These are phyloP conservation scores for Macrolepiota albuminosa DNA, from an alignment of 768 basidiomycete species.

Conservation along the genomic window DNA sequence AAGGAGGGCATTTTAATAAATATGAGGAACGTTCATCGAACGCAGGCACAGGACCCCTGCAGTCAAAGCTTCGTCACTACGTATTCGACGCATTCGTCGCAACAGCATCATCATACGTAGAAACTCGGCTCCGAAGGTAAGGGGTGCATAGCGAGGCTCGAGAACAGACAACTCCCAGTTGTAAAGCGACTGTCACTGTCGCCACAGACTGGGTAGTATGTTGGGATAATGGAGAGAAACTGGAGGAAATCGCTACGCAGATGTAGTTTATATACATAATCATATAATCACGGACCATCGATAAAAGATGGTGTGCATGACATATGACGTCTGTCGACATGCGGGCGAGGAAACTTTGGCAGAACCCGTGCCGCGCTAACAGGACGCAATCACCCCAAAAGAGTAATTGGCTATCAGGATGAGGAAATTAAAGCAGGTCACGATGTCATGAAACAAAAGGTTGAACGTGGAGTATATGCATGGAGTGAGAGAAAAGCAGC, in stretches of 20 bases:
- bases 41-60: slow-evolving; percentile 9
- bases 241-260: not conserved
- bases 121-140: slow-evolving; percentile 8
- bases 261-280: not conserved
- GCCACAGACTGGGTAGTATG: not conserved
- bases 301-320: not conserved
- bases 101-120: slow-evolving; percentile 4
- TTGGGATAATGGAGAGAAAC: not conserved
- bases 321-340: not conserved
- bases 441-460: not conserved
- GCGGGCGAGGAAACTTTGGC: not conserved
- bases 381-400: not conserved
- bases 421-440: not conserved
- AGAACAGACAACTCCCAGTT: not conserved
- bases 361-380: not conserved
- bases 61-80: slow-evolving; percentile 16
- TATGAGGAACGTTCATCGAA: not conserved
- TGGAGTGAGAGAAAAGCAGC: not conserved
- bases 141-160: slow-evolving; percentile 7
- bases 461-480: not conserved
- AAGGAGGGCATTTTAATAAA: too few relatives aligned
- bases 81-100: not conserved
- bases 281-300: not conserved
- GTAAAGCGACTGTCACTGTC: not conserved
- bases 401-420: not conserved